phyloP scores from a whole-genome alignment of 192 early-diverging fungal species.

The Coemansia sp. region DNA sequence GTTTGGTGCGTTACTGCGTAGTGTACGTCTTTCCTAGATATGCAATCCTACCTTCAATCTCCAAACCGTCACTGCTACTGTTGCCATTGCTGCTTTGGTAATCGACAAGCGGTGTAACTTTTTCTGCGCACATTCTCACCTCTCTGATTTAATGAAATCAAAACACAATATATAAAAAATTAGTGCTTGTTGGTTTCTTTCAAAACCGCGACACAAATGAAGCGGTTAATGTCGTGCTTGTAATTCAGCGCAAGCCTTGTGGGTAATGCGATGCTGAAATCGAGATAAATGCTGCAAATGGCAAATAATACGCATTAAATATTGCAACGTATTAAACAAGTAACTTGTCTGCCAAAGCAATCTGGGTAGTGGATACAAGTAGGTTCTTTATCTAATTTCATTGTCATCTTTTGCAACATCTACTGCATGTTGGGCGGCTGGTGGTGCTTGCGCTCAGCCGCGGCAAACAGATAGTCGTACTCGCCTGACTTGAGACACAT shows the following conservation, averaged over 20 bases:
- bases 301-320: no score
- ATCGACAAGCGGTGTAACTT: constrained; percentile 23
- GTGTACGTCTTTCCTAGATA: background rate
- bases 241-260: background rate
- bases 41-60: background rate
- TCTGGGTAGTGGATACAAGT: no score
- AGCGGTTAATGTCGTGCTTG: background rate
- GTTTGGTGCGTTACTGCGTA: background rate
- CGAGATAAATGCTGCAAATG: no score
- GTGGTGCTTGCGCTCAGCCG: constrained; percentile 60
- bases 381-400: background rate
- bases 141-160: background rate
- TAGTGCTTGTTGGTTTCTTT: no score
- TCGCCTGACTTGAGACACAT: constrained; percentile 88
- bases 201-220: background rate
- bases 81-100: constrained; percentile 45
- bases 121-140: background rate
- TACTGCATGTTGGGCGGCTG: background rate
- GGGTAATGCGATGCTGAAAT: background rate
- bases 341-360: no score
- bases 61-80: constrained; percentile 17
- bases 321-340: no score
- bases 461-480: constrained; percentile 65
- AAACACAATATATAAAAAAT: background rate
- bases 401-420: no score